Conservation (phyloP, 345 rosid genomes). For the Eucalyptus pumila region DNA sequence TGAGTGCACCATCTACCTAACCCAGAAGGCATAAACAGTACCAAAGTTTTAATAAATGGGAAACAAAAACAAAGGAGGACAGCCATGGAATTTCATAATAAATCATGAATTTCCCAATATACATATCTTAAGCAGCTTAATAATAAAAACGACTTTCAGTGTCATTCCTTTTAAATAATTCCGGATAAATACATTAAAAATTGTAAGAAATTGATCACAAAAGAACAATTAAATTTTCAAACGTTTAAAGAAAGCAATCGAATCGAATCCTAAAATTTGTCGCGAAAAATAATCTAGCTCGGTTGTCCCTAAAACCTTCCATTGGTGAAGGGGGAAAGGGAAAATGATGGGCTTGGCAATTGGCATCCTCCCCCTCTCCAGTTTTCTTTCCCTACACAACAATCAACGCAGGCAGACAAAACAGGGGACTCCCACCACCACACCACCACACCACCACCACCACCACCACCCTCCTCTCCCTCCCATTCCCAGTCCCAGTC, state of each 20-base stretch:
- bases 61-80: not conserved
- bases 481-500: not conserved
- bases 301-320: not conserved
- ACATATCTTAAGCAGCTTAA: not conserved
- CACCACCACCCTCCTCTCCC: not conserved
- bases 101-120: not conserved
- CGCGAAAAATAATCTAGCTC: no score
- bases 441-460: not conserved
- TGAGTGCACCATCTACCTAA: not conserved
- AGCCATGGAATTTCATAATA: not conserved
- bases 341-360: not conserved
- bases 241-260: accelerated
- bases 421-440: not conserved
- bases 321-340: not conserved
- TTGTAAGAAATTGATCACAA: accelerated
- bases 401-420: not conserved
- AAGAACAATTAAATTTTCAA: no score
- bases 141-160: not conserved
- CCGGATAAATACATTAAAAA: no score
- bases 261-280: no score
- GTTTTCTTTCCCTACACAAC: not conserved
- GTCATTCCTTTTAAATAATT: not conserved
- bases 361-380: not conserved
- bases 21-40: not conserved
- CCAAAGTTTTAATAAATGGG: not conserved